A percentile compares a stretch with the other conserved stretches of the same genome.
Conservation (phyloP, 2,329 filamentous ascomycete species). For the Dactylella cylindrospora region DNA sequence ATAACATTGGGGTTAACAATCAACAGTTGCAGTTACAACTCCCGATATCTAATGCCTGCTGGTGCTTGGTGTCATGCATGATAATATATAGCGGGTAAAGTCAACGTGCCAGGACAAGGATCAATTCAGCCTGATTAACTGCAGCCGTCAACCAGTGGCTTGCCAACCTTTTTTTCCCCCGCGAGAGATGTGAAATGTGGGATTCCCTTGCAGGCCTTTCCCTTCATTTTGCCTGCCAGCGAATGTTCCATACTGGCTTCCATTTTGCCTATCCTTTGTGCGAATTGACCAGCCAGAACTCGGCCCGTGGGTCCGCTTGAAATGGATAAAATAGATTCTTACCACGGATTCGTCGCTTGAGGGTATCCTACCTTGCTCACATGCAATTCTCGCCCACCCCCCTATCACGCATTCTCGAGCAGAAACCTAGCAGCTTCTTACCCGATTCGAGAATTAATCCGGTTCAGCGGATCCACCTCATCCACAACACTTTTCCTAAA, state of each 20-base stretch:
- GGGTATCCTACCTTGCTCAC: too few species aligned
- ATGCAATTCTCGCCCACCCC: conserved; percentile 13
- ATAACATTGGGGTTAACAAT: too few species aligned
- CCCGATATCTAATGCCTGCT: conserved; percentile 37
- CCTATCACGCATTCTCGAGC: conserved; percentile 17
- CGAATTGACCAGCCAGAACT: conserved; percentile 6
- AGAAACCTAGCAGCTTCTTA: conserved; percentile 4
- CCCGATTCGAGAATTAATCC: conserved; percentile 44
- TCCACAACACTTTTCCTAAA: conserved; percentile 21
- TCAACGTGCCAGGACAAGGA: conserved; percentile 15
- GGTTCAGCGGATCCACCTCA: conserved; percentile 26
- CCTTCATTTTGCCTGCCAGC: too few species aligned
- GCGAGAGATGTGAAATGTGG: conserved; percentile 12
- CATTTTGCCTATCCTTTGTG: conserved; percentile 43
- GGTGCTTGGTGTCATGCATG: conserved; percentile 14
- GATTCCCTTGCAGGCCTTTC: too few species aligned
- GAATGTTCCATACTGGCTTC: conserved; percentile 43
- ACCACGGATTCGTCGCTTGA: conserved; percentile 16
- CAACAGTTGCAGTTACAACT: too few species aligned
- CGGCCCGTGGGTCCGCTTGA: conserved; percentile 41
- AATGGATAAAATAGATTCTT: conserved; percentile 36
- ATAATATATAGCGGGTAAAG: conserved; percentile 42
- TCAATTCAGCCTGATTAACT: conserved; percentile 36
- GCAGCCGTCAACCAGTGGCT: conserved; percentile 40
- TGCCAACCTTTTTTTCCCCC: too few species aligned